A percentile compares a stretch with the other conserved stretches of the same genome.
Conservation (phyloP, 148 eudicot species). For the Salicornia ramosissima region DNA sequence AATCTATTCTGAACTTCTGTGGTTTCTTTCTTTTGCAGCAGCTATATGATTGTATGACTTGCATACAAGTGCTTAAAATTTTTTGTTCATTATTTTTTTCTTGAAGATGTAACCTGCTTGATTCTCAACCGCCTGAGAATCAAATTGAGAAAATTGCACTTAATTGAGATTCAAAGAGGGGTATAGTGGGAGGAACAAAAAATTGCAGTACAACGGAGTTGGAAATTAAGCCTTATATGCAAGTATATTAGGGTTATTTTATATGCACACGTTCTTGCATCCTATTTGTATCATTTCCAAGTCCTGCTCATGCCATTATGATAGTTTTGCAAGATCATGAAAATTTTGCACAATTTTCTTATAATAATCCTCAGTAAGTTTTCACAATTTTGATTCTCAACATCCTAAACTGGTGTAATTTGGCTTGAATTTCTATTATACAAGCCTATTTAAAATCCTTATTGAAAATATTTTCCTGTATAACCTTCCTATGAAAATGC, state of each 20-base stretch:
- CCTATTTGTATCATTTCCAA: background rate
- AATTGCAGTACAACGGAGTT: background rate
- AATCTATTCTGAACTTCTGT: background rate
- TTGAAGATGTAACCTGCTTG: background rate
- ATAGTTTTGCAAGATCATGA: background rate
- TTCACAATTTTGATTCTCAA: too few relatives aligned
- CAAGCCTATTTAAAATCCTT: background rate
- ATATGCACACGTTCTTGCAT: background rate
- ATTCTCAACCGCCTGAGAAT: too few relatives aligned
- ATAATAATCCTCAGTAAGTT: too few relatives aligned
- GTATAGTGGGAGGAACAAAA: too few relatives aligned
- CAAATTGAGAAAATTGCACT: background rate
- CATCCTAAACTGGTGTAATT: background rate
- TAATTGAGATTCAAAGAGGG: background rate
- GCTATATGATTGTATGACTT: background rate
- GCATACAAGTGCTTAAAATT: background rate
- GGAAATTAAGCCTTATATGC: background rate
- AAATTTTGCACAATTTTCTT: too few relatives aligned
- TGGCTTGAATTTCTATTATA: background rate
- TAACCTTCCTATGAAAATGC: too few relatives aligned
- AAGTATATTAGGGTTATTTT: background rate
- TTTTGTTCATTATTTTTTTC: background rate
- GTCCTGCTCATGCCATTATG: background rate
- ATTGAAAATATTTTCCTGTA: background rate
- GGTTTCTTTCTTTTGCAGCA: background rate